phyloP scores from a whole-genome alignment of 495 filamentous ascomycete genomes.

The Melanomma pulvis-pyrius region DNA sequence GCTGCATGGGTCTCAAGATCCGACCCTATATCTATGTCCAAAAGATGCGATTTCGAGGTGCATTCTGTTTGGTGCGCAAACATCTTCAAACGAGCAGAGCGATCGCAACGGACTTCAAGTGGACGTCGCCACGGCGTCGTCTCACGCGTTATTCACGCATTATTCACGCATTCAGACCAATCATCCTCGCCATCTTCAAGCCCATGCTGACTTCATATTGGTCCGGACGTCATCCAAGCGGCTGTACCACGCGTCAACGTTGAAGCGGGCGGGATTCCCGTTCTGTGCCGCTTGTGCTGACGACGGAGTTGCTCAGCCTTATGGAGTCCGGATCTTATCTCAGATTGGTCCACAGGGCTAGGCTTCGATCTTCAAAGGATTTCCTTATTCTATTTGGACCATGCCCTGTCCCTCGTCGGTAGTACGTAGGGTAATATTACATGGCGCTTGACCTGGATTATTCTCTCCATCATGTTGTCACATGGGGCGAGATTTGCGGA shows the following conservation, averaged over 20 bases:
- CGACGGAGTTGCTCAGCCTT: background rate
- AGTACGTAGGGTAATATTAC: too few species aligned
- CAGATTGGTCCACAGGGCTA: background rate
- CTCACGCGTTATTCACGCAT: background rate
- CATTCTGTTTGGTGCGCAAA: background rate
- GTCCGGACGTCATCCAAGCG: background rate
- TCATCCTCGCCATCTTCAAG: background rate
- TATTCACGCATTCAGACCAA: background rate
- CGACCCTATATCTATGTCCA: background rate
- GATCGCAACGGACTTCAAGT: background rate
- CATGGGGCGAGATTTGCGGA: too few species aligned
- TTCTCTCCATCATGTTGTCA: too few species aligned
- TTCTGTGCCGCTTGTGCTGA: background rate
- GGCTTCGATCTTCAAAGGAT: background rate
- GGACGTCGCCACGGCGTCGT: background rate
- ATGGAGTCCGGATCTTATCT: background rate
- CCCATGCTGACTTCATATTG: background rate
- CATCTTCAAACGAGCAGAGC: background rate
- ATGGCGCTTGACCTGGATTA: too few species aligned
- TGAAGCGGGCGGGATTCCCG: background rate
- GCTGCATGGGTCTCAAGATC: background rate
- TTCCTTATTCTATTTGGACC: background rate
- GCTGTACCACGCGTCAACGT: background rate
- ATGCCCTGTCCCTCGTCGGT: background rate
- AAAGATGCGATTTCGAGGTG: background rate